phyloP scores from a whole-genome alignment of 129 eudicot species.

The Ambrosia trifida region DNA sequence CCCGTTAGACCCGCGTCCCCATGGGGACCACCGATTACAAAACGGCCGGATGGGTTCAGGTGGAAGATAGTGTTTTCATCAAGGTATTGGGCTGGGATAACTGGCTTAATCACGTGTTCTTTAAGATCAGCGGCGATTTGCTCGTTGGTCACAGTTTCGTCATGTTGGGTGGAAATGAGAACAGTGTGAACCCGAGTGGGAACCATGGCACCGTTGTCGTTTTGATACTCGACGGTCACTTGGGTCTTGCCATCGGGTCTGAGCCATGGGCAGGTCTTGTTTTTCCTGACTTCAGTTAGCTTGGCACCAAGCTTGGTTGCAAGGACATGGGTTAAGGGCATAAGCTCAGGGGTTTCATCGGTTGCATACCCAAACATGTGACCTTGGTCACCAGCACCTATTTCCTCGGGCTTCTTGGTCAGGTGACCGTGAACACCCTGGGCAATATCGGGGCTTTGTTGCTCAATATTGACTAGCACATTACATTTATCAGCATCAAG shows the following conservation, averaged over 20 bases:
- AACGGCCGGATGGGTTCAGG: slow-evolving; percentile 6
- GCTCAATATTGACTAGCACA: slow-evolving; percentile 13
- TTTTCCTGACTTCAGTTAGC: slow-evolving; percentile 7
- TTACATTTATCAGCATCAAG: slow-evolving; percentile 19
- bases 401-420: slow-evolving; percentile 17
- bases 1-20: slow-evolving; percentile 17
- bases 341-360: slow-evolving; percentile 61
- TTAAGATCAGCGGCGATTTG: slow-evolving; percentile 14
- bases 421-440: slow-evolving; percentile 21
- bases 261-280: slow-evolving; percentile 16
- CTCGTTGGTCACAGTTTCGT: slow-evolving; percentile 16
- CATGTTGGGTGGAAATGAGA: slow-evolving; percentile 19
- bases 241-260: slow-evolving; percentile 17
- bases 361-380: slow-evolving; percentile 20
- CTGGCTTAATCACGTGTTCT: slow-evolving; percentile 17
- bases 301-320: slow-evolving; percentile 57
- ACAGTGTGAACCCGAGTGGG: slow-evolving; percentile 19
- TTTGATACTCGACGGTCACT: not conserved
- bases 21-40: slow-evolving; percentile 13
- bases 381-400: slow-evolving; percentile 17
- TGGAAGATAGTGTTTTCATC: slow-evolving; percentile 16
- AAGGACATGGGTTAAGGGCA: slow-evolving; percentile 66
- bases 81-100: slow-evolving; percentile 20
- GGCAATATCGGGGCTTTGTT: slow-evolving; percentile 15
- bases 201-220: slow-evolving; percentile 15